Percentiles rank a stretch among this genome's conserved stretches.
Conservation (phyloP, 768 basidiomycete species). For the Lactarius akahatsu region DNA sequence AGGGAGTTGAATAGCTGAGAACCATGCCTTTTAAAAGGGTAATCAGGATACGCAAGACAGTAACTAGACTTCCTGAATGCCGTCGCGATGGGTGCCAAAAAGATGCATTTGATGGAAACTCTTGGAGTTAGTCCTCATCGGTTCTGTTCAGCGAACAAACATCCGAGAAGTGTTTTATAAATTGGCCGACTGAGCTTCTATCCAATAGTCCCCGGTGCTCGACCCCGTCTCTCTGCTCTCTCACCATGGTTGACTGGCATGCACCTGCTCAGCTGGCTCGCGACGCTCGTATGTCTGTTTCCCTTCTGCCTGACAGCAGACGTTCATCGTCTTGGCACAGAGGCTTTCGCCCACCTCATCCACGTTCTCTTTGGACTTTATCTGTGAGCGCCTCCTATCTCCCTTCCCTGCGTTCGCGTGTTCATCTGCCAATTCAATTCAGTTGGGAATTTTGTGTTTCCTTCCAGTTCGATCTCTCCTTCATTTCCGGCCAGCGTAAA, state of each 20-base stretch:
- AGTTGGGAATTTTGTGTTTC: slow-evolving; percentile 49
- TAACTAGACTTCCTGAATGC: slow-evolving; percentile 20
- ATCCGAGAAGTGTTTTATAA: slow-evolving; percentile 11
- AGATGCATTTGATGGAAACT: slow-evolving; percentile 8
- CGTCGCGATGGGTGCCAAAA: slow-evolving; percentile 4
- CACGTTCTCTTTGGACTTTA: slow-evolving; percentile 48
- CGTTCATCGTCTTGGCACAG: slow-evolving; percentile 31
- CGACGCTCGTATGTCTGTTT: slow-evolving; percentile 37
- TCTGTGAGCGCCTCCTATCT: slow-evolving; percentile 37
- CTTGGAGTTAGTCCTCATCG: background rate
- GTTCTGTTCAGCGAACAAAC: background rate
- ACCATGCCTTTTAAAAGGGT: background rate
- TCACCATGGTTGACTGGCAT: slow-evolving; percentile 41
- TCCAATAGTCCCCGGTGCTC: slow-evolving; percentile 15
- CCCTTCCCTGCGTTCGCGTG: background rate
- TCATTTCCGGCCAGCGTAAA: slow-evolving; percentile 41
- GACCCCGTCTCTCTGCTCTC: slow-evolving; percentile 6
- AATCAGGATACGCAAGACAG: background rate
- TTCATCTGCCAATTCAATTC: background rate
- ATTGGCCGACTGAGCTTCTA: slow-evolving; percentile 3
- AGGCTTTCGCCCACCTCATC: slow-evolving; percentile 42
- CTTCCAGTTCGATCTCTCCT: slow-evolving; percentile 44
- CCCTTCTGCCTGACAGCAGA: background rate
- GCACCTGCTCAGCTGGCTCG: slow-evolving; percentile 40
- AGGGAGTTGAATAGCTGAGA: slow-evolving; percentile 23